phyloP scores from a whole-genome alignment of 2,329 filamentous ascomycete species.

The Thielaviopsis euricoi region DNA sequence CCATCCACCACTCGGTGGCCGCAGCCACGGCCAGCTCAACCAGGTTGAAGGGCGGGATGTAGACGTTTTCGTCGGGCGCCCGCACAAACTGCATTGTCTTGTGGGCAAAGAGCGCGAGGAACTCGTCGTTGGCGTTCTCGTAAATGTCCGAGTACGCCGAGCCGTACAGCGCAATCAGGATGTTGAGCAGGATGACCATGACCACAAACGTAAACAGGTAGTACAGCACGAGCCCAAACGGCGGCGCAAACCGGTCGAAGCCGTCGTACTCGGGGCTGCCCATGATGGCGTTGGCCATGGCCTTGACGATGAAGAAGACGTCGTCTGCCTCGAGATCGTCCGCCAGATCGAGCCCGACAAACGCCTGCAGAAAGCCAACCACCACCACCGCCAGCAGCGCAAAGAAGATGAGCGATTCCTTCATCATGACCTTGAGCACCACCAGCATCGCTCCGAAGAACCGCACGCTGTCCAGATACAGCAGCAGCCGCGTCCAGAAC shows the following conservation, averaged over 20 bases:
- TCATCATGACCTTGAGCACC: slow-evolving; percentile 89
- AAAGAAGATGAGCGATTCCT: slow-evolving; percentile 90
- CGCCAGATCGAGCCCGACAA: slow-evolving; percentile 75
- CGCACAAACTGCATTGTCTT: slow-evolving; percentile 96
- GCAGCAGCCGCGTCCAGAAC: slow-evolving; percentile 86
- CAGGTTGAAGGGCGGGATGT: slow-evolving; percentile 88
- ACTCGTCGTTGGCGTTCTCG: slow-evolving; percentile 86
- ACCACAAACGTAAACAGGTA: slow-evolving; percentile 97
- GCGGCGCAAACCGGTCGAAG: slow-evolving; percentile 80
- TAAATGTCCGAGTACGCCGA: slow-evolving; percentile 92
- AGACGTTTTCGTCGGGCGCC: slow-evolving; percentile 95
- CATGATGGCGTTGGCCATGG: slow-evolving; percentile 83
- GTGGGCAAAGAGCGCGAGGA: slow-evolving; percentile 78
- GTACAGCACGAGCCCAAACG: slow-evolving; percentile 88
- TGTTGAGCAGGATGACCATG: slow-evolving; percentile 84
- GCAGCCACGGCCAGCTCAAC: slow-evolving; percentile 70
- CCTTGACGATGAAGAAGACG: slow-evolving; percentile 56
- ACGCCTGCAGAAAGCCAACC: slow-evolving; percentile 79
- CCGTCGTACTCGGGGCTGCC: slow-evolving; percentile 76
- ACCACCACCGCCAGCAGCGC: slow-evolving; percentile 73
- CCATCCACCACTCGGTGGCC: slow-evolving; percentile 90
- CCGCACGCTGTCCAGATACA: slow-evolving; percentile 83
- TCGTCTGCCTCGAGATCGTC: slow-evolving; percentile 56
- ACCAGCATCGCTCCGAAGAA: slow-evolving; percentile 99
- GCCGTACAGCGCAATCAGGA: slow-evolving; percentile 94